Conservation (phyloP, 352 stramenopile species). For the Phytophthora cryptogea region DNA sequence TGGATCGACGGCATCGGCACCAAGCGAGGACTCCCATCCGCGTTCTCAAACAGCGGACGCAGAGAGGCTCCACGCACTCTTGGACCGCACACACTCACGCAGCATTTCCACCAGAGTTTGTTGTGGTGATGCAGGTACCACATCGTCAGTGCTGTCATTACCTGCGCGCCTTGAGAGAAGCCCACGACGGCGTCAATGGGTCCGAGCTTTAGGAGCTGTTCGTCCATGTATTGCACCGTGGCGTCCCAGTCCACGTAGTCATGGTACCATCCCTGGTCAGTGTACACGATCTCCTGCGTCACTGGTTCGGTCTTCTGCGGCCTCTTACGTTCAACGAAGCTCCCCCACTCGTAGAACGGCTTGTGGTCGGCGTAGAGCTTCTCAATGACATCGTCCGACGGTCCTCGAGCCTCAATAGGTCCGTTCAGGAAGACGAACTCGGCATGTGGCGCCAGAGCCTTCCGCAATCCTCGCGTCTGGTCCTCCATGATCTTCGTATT, state of each 20-base stretch:
- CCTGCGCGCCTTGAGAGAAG: constrained; percentile 70
- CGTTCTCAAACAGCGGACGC: constrained; percentile 47
- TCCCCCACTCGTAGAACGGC: constrained; percentile 58
- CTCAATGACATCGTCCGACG: constrained; percentile 54
- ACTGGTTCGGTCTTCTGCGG: constrained; percentile 21
- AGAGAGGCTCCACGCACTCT: constrained; percentile 29
- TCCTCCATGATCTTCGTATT: constrained; percentile 58
- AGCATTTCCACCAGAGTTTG: constrained; percentile 51
- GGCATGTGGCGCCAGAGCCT: constrained; percentile 42
- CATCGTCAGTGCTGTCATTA: constrained; percentile 54
- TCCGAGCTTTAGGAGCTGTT: constrained; percentile 44
- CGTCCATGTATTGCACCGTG: constrained; percentile 50
- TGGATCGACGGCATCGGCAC: constrained; percentile 69
- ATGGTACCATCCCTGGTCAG: constrained; percentile 50
- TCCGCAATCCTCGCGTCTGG: constrained; percentile 50
- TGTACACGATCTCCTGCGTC: constrained; percentile 29
- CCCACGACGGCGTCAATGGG: constrained; percentile 66
- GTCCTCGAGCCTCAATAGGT: constrained; percentile 42
- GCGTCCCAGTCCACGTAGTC: constrained; percentile 50
- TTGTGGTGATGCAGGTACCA: constrained; percentile 41
- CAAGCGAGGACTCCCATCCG: constrained; percentile 29
- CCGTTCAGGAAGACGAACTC: constrained; percentile 70
- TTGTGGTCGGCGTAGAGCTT: constrained; percentile 47
- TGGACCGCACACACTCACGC: constrained; percentile 46
- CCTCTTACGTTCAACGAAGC: constrained; percentile 33